Percentiles rank a stretch among this genome's conserved stretches.
Evolutionary conservation across 176 grass and related monocot genomes (phyloP).

Genomic region (Poa annua): DNA sequence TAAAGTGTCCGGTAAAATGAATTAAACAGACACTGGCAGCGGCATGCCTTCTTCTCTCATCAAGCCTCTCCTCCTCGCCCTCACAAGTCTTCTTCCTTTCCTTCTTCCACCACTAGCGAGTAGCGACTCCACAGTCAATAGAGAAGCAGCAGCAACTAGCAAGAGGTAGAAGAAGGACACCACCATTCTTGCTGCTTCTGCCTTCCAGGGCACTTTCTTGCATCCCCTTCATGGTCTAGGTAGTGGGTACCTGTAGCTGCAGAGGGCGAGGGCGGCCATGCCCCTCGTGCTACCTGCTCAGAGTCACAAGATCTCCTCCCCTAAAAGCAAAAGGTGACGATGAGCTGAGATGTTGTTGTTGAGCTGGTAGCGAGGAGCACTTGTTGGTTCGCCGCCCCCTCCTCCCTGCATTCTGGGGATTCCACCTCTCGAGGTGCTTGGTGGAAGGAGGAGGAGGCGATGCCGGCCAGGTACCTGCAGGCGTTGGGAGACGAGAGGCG

Average conservation of each 20-base stretch:
- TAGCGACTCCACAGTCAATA: neutral
- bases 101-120: neutral
- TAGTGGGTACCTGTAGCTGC: constrained; percentile 1
- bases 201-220: neutral
- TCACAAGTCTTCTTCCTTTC: neutral
- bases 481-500: constrained; percentile 68
- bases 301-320: constrained; percentile 26
- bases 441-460: constrained; percentile 29
- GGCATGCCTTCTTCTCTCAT: neutral
- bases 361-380: constrained; percentile 2
- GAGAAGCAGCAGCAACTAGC: neutral
- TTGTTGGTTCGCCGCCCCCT: neutral
- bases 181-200: constrained; percentile 2
- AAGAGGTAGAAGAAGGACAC: neutral
- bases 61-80: constrained; percentile 2
- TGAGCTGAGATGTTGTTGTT: constrained; percentile 17
- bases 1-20: constrained; percentile 32
- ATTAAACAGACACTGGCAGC: constrained; percentile 15
- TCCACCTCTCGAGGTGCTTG: constrained; percentile 14
- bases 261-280: constrained; percentile 22
- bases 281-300: constrained; percentile 36
- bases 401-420: constrained; percentile 46
- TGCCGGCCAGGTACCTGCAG: constrained; percentile 85
- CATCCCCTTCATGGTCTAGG: constrained; percentile 13
- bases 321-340: constrained; percentile 3